Percentiles rank a stretch among this genome's conserved stretches.
Evolutionary conservation across 768 basidiomycete genomes (phyloP).

Genomic region (Fistulinella prunicolor): DNA sequence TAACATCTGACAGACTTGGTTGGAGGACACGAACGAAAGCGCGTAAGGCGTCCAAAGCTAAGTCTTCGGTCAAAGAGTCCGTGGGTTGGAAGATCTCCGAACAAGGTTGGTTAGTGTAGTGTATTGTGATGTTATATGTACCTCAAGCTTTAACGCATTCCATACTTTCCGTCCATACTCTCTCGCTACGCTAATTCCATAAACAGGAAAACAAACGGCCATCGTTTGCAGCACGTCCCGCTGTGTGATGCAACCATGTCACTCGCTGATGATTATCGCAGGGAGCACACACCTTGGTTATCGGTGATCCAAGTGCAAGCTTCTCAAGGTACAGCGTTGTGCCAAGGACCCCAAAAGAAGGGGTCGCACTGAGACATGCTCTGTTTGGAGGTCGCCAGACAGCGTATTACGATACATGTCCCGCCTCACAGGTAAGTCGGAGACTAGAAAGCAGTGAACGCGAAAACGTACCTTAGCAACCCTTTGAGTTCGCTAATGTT

Average conservation of each 20-base stretch:
- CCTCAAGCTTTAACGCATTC: constrained; percentile 90
- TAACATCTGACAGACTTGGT: constrained; percentile 37
- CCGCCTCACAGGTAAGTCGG: constrained; percentile 1
- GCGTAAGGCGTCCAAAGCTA: constrained; percentile 69
- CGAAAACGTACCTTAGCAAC: constrained; percentile 54
- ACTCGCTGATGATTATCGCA: neutral
- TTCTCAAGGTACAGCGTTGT: constrained; percentile 92
- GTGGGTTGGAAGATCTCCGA: constrained; percentile 89
- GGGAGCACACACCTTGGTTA: constrained; percentile 62
- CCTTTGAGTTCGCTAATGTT: constrained; percentile 80
- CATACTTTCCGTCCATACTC: constrained; percentile 76
- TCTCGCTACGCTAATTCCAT: constrained; percentile 62
- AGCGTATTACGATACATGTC: neutral
- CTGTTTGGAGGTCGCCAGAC: neutral
- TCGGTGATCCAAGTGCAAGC: constrained; percentile 73
- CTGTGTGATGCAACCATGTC: constrained; percentile 40
- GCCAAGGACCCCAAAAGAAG: constrained; percentile 79
- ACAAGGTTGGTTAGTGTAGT: neutral
- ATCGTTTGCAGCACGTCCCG: constrained; percentile 84
- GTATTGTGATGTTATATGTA: constrained; percentile 23
- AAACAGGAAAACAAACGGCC: constrained; percentile 74
- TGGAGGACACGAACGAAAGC: constrained; percentile 76
- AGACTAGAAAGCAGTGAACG: neutral
- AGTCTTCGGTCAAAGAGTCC: constrained; percentile 68
- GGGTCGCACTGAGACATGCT: constrained; percentile 79